A percentile compares a stretch with the other conserved stretches of the same genome.
Evolutionary conservation across 1,284 basidiomycete genomes (phyloP).

Genomic region (Cerrena zonata): DNA sequence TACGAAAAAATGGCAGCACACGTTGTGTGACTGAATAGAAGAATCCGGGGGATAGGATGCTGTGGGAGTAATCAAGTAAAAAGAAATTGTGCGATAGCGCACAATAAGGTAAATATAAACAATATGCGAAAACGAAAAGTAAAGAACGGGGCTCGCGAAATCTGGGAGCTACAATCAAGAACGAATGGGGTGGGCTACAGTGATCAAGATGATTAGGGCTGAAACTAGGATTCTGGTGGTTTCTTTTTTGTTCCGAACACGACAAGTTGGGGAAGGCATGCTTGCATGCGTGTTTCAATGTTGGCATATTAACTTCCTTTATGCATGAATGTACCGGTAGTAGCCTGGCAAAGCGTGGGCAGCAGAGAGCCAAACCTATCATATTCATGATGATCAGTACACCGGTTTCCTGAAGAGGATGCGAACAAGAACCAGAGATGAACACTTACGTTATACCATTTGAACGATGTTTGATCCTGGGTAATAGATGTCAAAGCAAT

Average conservation of each 20-base stretch:
- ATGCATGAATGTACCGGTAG: conserved; percentile 6
- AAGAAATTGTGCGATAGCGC: too few relatives aligned
- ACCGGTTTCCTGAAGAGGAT: not conserved
- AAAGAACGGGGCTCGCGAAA: not conserved
- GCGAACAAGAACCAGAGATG: not conserved
- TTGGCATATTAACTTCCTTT: not conserved
- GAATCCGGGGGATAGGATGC: too few relatives aligned
- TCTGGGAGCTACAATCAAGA: not conserved
- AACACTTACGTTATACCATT: conserved; percentile 18
- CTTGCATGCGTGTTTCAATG: too few relatives aligned
- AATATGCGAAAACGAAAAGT: not conserved
- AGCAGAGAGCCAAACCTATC: conserved; percentile 15
- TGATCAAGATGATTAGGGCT: not conserved
- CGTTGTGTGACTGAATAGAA: too few relatives aligned
- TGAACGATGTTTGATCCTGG: conserved; percentile 16
- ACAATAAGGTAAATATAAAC: not conserved
- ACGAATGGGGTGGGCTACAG: not conserved
- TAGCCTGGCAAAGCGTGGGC: conserved; percentile 13
- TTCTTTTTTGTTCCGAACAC: too few relatives aligned
- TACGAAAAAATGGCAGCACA: too few relatives aligned
- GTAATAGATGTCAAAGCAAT: conserved; percentile 7
- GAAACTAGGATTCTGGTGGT: not conserved
- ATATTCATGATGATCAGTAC: not conserved
- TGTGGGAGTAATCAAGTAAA: too few relatives aligned
- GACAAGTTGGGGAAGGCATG: too few relatives aligned